Evolutionary conservation across 768 basidiomycete species (phyloP), one percentile per base, ranked within the genome.

Genomic region (Pisolithus albus): DNA sequence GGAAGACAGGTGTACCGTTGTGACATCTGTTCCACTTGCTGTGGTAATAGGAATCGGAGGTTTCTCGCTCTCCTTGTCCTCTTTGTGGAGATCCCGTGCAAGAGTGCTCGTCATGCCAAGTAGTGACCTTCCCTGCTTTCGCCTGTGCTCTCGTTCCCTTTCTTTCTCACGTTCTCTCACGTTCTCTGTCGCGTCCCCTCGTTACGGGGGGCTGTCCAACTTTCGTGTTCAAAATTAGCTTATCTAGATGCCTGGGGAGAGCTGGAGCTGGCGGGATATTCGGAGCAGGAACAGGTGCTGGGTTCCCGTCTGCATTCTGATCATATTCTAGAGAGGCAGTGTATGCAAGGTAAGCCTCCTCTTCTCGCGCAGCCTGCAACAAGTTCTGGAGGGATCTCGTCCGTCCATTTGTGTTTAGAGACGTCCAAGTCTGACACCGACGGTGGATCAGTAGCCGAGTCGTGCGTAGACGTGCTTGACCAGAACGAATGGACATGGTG

Each of bases 171-270:
- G 62, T 59, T 60, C 47, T 55, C 52, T 66, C 64, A 61, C 70
- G 52, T 61, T 70, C 53, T 62, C 73, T 52, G 60, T 71, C 58
- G 36, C 70, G 58, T 42, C 69, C 54, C 59, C 64, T 49, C 55
- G 46, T 70, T 21, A 54, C 68, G 57, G 58, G 75, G 61, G 61
- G 64, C 52, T 58, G 66, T 36, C 57, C 68, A 30, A 45, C 67
- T 59, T 59, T 69, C 9, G 67, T 64, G 52, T 98, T 98, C 54
- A 99, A 70, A 52, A 97, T 96, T 46, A 96, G 83, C 61, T 92
- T 93, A 62, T 98, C 94, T 39, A 99, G 73, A 61, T 97, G 92
- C 1, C 93, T 73, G 0, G 96, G 96, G 41, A 98, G 76, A 1
- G 78, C 73, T 1, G 96, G 93, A 2, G 96, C 93, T 19, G 86